Evolutionary conservation across 202 grass and related monocot genomes (phyloP), one percentile per base, ranked within the genome.

Genomic region (Zoysia matrella): DNA sequence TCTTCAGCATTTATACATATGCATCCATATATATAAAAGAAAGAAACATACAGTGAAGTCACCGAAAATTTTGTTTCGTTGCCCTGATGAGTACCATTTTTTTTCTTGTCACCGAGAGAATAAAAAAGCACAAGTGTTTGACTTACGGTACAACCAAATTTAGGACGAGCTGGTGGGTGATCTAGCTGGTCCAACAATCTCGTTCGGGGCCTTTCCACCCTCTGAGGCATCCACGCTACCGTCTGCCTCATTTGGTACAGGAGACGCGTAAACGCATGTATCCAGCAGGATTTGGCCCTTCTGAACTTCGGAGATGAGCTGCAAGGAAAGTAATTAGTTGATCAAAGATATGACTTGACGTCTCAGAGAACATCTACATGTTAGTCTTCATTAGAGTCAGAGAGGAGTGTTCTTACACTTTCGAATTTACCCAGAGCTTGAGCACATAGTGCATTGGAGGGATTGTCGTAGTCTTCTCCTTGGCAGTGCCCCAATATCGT

Each of bases 111-210:
- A 69, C 30, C 30, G 30, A 36, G 30, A 36, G 30, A 36, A 36
- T 36, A 36, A 36, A 36, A 36, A 36, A 36, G 30, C 30, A 36
- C 30, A 36, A 36, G 30, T 36, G 30, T 47, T n/a, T 62, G 6
- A 77, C 86, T 67, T 71, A 96, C 93, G 51, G 85, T 44, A 47
- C 93, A 96, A 15, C 56, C 56, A 10, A 83, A 68, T 60, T 74
- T 50, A 74, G 90, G 86, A 36, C 71, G 70, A 51, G 58, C 72
- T 53, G 90, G 88, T 15, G 76, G 86, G 13, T 76, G 52, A 0
- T 57, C 40, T 2, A 92, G 79, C 52, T 69, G 49, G 11, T 15
- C 11, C 15, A 16, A 14, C 8, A 75, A 79, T 75, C 11, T 68
- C 74, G 53, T 67, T 78, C 13, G 89, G 42, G n/a, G 71, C 75